A percentile compares a stretch with the other conserved stretches of the same genome.
Evolutionary conservation across 225 moss, liverwort and hornwort genomes (phyloP).

Genomic region (Bryum argenteum): DNA sequence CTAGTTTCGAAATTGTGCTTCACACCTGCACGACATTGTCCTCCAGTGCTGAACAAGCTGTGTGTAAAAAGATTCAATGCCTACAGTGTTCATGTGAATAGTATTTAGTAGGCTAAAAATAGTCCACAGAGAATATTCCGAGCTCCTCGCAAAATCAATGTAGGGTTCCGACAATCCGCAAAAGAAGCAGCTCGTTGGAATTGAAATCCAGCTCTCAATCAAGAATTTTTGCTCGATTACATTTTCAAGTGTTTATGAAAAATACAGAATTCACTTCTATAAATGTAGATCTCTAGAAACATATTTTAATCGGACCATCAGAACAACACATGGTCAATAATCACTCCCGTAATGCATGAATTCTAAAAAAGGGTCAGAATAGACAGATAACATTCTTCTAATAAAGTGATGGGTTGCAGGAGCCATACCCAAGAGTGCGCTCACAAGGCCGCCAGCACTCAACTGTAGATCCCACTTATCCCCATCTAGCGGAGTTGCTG

Average conservation of each 20-base stretch:
- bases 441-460: constrained; percentile 96
- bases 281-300: neutral
- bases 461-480: constrained; percentile 84
- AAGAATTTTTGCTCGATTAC: neutral
- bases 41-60: constrained; percentile 36
- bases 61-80: constrained; percentile 21
- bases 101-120: constrained; percentile 9
- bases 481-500: constrained; percentile 74
- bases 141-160: constrained; percentile 11
- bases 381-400: constrained; percentile 3
- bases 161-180: constrained; percentile 14
- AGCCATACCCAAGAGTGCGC: constrained; percentile 85
- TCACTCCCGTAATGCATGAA: constrained; percentile 20
- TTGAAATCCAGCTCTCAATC: neutral
- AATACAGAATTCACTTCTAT: constrained; percentile 12
- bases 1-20: constrained; percentile 97
- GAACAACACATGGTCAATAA: constrained; percentile 5
- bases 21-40: constrained; percentile 65
- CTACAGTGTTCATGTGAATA: constrained; percentile 24
- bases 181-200: constrained; percentile 8
- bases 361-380: constrained; percentile 20
- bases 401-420: constrained; percentile 25
- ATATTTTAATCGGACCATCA: neutral
- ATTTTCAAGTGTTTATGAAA: neutral
- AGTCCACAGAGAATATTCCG: neutral